Percentiles rank a stretch among this genome's conserved stretches.
These are phyloP conservation scores for Verruconis gallopava DNA, from an alignment of 2,329 filamentous ascomycete species.

Conservation along the genomic window DNA sequence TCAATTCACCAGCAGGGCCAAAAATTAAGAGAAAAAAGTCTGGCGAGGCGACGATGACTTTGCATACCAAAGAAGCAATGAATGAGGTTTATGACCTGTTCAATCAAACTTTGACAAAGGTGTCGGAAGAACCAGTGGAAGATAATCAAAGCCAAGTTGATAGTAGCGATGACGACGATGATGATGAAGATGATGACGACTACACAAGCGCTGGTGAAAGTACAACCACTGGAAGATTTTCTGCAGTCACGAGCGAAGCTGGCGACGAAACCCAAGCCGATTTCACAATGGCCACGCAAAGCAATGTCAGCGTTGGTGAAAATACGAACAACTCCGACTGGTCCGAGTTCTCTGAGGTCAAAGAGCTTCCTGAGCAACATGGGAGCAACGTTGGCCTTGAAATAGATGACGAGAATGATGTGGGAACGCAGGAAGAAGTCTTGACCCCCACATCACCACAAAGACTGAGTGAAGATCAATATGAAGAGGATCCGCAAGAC, in stretches of 20 bases:
- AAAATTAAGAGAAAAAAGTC: conserved; percentile 72
- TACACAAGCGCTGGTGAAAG: conserved; percentile 83
- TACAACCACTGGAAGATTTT: conserved; percentile 61
- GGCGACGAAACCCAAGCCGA: conserved; percentile 47
- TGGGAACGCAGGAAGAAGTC: conserved; percentile 24
- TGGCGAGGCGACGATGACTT: conserved; percentile 89
- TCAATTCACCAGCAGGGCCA: conserved; percentile 76
- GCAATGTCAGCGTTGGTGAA: conserved; percentile 18
- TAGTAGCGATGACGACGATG: conserved; percentile 9
- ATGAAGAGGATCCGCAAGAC: conserved; percentile 21
- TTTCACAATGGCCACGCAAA: conserved; percentile 28
- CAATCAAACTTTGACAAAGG: conserved; percentile 59
- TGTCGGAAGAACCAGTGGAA: conserved; percentile 51
- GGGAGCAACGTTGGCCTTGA: conserved; percentile 26
- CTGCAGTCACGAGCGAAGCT: conserved; percentile 49
- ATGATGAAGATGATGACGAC: conserved; percentile 42
- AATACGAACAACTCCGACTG: conserved; percentile 55
- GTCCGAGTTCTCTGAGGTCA: conserved; percentile 73
- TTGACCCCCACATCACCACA: conserved; percentile 36
- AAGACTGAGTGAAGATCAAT: conserved; percentile 8
- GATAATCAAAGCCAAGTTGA: conserved; percentile 48
- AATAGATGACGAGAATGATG: conserved; percentile 16
- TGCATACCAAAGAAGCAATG: conserved; percentile 88
- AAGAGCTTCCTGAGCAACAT: conserved; percentile 47
- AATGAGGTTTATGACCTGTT: conserved; percentile 98